A percentile compares a stretch with the other conserved stretches of the same genome.
Conservation (phyloP, 768 basidiomycete species). For the Russula dissimulans region DNA sequence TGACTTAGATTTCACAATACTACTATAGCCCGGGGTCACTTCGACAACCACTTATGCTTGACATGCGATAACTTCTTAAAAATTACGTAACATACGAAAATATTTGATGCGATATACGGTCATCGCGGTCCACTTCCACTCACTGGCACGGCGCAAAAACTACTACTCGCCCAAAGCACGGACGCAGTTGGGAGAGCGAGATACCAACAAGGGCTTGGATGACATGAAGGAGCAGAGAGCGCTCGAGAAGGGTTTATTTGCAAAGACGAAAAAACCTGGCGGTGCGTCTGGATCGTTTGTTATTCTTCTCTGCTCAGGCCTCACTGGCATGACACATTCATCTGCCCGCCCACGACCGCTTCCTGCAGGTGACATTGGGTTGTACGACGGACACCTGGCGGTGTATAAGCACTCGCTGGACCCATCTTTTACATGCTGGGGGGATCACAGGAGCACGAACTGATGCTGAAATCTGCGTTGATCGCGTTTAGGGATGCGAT, state of each 20-base stretch:
- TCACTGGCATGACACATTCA: background rate
- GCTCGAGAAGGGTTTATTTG: too few species aligned
- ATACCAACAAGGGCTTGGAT: slow-evolving; percentile 48
- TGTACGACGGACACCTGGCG: slow-evolving; percentile 83
- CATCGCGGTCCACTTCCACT: too few species aligned
- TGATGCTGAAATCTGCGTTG: slow-evolving; percentile 84
- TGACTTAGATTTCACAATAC: too few species aligned
- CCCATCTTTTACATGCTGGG: slow-evolving; percentile 88
- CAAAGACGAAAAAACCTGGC: too few species aligned
- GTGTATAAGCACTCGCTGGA: slow-evolving; percentile 94
- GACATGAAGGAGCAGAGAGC: slow-evolving; percentile 87
- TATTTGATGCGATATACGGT: too few species aligned
- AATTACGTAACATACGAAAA: too few species aligned
- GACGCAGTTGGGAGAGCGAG: slow-evolving; percentile 35
- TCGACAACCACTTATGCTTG: too few species aligned
- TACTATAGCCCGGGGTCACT: too few species aligned
- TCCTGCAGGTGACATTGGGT: slow-evolving; percentile 77
- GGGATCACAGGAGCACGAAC: slow-evolving; percentile 82
- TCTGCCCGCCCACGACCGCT: background rate
- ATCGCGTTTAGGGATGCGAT: slow-evolving; percentile 80
- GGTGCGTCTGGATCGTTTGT: too few species aligned
- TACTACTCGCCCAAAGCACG: slow-evolving; percentile 68
- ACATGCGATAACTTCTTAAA: too few species aligned
- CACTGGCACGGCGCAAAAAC: too few species aligned
- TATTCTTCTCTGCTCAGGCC: background rate